phyloP scores from a whole-genome alignment of 768 basidiomycete species.

The Rhizopogon vinicolor region DNA sequence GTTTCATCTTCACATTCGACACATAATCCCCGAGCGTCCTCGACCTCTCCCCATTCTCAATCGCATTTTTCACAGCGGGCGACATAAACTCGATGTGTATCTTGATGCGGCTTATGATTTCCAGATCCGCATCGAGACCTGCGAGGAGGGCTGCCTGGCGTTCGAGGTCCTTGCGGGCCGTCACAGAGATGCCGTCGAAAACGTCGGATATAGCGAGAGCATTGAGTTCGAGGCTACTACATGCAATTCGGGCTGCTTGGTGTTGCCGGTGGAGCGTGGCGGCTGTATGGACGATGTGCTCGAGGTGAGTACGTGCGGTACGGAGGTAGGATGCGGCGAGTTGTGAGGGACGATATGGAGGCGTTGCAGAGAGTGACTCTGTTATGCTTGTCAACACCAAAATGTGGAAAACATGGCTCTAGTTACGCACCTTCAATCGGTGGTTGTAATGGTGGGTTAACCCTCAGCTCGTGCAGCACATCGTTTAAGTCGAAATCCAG shows the following conservation, averaged over 20 bases:
- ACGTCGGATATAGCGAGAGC: slow-evolving; percentile 67
- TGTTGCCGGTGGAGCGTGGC: slow-evolving; percentile 60
- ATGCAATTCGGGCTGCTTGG: slow-evolving; percentile 70
- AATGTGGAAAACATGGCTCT: background rate
- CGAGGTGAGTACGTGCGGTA: slow-evolving; percentile 60
- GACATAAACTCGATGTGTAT: slow-evolving; percentile 79
- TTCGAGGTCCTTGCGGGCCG: slow-evolving; percentile 58
- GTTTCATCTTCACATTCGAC: slow-evolving; percentile 70
- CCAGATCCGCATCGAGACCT: slow-evolving; percentile 67
- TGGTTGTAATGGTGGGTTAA: slow-evolving; percentile 61
- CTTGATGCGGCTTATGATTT: slow-evolving; percentile 58
- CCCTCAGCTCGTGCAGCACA: slow-evolving; percentile 57
- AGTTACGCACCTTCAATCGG: slow-evolving; percentile 57
- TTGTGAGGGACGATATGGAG: slow-evolving; percentile 66
- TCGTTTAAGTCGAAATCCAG: slow-evolving; percentile 66
- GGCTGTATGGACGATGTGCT: slow-evolving; percentile 49
- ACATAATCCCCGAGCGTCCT: slow-evolving; percentile 81
- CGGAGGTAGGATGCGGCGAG: slow-evolving; percentile 64
- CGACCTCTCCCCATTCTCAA: slow-evolving; percentile 63
- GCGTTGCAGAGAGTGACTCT: slow-evolving; percentile 64
- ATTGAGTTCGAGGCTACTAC: slow-evolving; percentile 64
- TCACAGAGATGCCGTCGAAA: slow-evolving; percentile 55
- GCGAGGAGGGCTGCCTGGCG: slow-evolving; percentile 59
- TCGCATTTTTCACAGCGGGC: slow-evolving; percentile 56
- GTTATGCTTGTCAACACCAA: background rate